These are phyloP conservation scores for Astrocystis sublimbata DNA, from an alignment of 495 filamentous ascomycete species.

Conservation along the genomic window DNA sequence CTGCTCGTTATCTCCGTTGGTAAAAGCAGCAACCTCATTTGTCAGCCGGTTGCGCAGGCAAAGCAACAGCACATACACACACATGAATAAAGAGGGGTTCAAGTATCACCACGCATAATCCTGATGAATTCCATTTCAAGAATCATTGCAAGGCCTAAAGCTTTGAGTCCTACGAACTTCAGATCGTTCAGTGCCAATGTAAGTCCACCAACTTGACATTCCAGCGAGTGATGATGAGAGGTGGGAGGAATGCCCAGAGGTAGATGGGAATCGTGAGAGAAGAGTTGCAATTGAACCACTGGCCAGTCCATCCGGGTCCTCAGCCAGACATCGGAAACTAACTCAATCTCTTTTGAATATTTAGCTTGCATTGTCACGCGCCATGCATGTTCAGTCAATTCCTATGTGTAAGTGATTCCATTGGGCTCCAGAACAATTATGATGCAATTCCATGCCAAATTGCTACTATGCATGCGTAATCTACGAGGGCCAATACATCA, in stretches of 20 bases:
- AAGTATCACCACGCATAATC: conserved; percentile 1
- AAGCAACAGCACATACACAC: not conserved
- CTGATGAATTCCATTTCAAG: conserved; percentile 32
- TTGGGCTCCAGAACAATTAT: too few relatives aligned
- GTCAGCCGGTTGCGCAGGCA: conserved; percentile 4
- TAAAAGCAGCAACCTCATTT: conserved; percentile 16
- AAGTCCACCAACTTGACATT: conserved; percentile 17
- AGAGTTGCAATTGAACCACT: not conserved
- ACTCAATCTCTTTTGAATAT: conserved; percentile 14
- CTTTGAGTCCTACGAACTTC: conserved; percentile 27
- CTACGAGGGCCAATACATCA: not conserved
- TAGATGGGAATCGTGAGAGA: not conserved
- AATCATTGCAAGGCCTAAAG: conserved; percentile 21
- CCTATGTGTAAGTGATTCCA: conserved; percentile 82
- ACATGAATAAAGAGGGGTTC: not conserved
- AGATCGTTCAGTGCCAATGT: conserved; percentile 33
- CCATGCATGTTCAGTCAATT: conserved; percentile 96
- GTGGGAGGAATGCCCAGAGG: not conserved
- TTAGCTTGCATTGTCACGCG: conserved; percentile 42
- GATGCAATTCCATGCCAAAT: not conserved
- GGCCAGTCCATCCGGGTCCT: not conserved
- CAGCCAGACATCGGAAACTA: conserved; percentile 17
- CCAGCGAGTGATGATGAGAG: not conserved
- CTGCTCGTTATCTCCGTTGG: conserved; percentile 11
- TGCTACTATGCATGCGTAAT: not conserved